These are phyloP conservation scores for Arachis hypogaea DNA, from an alignment of 306 rosid species.

Conservation along the genomic window DNA sequence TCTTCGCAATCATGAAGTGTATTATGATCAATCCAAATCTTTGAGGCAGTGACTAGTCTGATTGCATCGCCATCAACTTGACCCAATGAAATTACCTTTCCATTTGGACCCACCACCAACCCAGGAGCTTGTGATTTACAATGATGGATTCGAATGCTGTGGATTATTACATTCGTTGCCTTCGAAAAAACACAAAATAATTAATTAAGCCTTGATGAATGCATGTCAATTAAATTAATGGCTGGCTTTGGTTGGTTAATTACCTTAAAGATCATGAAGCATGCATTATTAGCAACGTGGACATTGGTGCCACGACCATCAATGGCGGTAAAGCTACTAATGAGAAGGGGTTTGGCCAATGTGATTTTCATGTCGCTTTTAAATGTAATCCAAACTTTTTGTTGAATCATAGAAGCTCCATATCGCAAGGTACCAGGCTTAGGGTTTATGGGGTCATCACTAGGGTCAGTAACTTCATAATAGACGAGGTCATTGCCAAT, in stretches of 20 bases:
- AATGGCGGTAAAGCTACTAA: slow-evolving; percentile 51
- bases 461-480: slow-evolving; percentile 42
- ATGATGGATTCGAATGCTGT: slow-evolving; percentile 38
- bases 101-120: slow-evolving; percentile 42
- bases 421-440: slow-evolving; percentile 40
- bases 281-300: slow-evolving; percentile 39
- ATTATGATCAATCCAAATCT: slow-evolving; percentile 50
- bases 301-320: slow-evolving; percentile 43
- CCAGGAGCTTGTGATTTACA: slow-evolving; percentile 42
- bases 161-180: slow-evolving; percentile 42
- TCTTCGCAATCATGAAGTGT: slow-evolving; percentile 40
- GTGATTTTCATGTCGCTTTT: slow-evolving; percentile 39
- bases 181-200: not conserved
- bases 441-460: slow-evolving; percentile 38
- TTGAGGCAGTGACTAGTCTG: slow-evolving; percentile 40
- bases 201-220: too few relatives aligned
- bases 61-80: slow-evolving; percentile 47
- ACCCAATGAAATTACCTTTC: slow-evolving; percentile 41
- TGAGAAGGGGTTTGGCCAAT: slow-evolving; percentile 37
- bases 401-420: slow-evolving; percentile 42
- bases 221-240: too few relatives aligned
- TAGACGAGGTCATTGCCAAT: slow-evolving; percentile 31
- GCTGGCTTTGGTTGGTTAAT: too few relatives aligned
- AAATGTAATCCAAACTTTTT: slow-evolving; percentile 49
- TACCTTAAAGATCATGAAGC: slow-evolving; percentile 46